Conservation (phyloP, 108 stramenopile species). For the Parietichytrium sp. region DNA sequence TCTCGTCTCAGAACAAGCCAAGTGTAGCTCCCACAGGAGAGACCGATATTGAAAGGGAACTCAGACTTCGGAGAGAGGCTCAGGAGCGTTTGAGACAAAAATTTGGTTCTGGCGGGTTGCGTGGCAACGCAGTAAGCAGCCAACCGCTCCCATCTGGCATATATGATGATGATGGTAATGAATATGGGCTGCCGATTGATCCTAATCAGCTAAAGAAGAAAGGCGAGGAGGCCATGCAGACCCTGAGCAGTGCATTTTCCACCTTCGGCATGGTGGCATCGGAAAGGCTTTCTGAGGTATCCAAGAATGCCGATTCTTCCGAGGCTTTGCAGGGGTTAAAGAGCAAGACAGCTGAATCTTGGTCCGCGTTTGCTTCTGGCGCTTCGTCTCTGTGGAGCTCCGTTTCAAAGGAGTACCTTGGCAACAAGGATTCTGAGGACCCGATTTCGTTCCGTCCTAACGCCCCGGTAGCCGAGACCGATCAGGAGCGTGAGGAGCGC, state of each 20-base stretch:
- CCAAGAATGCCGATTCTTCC: not conserved
- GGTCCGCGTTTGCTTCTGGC: not conserved
- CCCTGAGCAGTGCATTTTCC: constrained; percentile 6
- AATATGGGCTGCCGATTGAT: not conserved
- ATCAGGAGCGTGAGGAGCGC: constrained; percentile 2
- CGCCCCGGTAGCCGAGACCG: not conserved
- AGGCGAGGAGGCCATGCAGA: not conserved
- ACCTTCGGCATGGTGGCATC: not conserved
- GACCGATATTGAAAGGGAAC: not conserved
- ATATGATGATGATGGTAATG: not conserved
- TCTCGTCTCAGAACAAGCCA: not conserved
- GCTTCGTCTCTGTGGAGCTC: constrained; percentile 24
- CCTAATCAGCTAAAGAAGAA: not conserved
- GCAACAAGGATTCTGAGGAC: too few relatives aligned
- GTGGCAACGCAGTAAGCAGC: constrained; percentile 5
- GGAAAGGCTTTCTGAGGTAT: not conserved
- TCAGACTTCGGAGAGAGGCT: constrained; percentile 12
- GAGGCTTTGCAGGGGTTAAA: not conserved
- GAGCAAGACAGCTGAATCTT: not conserved
- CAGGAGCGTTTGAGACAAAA: constrained; percentile 4
- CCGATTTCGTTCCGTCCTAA: not conserved
- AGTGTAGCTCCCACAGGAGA: not conserved
- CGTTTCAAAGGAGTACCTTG: not conserved
- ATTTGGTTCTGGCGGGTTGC: constrained; percentile 1
- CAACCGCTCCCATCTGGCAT: constrained; percentile 15